phyloP scores from a whole-genome alignment of 2,329 filamentous ascomycete species.

The Colletotrichum sp. region DNA sequence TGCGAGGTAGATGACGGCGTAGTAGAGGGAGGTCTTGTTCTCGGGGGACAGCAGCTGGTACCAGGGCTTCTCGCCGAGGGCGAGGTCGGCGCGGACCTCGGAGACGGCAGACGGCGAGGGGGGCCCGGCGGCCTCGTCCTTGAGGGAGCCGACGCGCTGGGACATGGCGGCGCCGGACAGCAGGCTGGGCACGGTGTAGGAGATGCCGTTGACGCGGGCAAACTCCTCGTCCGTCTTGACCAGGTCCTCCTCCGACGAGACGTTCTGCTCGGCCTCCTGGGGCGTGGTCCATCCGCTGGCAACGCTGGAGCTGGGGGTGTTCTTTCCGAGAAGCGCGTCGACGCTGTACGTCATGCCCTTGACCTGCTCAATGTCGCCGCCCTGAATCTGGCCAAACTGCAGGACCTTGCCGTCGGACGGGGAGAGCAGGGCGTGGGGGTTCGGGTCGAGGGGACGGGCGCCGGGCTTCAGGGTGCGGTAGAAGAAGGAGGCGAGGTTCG shows the following conservation, averaged over 20 bases:
- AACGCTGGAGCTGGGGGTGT: slow-evolving; percentile 61
- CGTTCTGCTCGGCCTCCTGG: slow-evolving; percentile 30
- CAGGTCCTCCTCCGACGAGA: slow-evolving; percentile 63
- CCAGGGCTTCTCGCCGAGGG: slow-evolving; percentile 73
- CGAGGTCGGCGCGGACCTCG: slow-evolving; percentile 84
- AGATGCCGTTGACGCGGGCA: slow-evolving; percentile 91
- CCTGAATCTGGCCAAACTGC: slow-evolving; percentile 89
- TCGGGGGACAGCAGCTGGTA: slow-evolving; percentile 69
- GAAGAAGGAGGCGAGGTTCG: slow-evolving; percentile 96
- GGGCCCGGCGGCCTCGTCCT: slow-evolving; percentile 76
- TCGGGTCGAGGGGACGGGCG: slow-evolving; percentile 81
- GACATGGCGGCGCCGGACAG: slow-evolving; percentile 72
- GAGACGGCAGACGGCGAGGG: slow-evolving; percentile 73
- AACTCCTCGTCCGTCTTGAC: slow-evolving; percentile 90
- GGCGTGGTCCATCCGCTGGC: slow-evolving; percentile 39
- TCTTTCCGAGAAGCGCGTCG: slow-evolving; percentile 84
- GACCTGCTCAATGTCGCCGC: slow-evolving; percentile 96
- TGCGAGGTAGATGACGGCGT: slow-evolving; percentile 93
- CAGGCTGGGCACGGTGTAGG: slow-evolving; percentile 88
- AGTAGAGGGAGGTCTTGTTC: slow-evolving; percentile 80
- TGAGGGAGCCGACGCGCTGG: slow-evolving; percentile 53
- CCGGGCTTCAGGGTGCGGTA: slow-evolving; percentile 94
- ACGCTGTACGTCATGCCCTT: slow-evolving; percentile 98
- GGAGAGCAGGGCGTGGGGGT: slow-evolving; percentile 80
- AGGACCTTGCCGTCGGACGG: slow-evolving; percentile 91